phyloP scores from a whole-genome alignment of 768 basidiomycete species.

The Phylloporus sp. region DNA sequence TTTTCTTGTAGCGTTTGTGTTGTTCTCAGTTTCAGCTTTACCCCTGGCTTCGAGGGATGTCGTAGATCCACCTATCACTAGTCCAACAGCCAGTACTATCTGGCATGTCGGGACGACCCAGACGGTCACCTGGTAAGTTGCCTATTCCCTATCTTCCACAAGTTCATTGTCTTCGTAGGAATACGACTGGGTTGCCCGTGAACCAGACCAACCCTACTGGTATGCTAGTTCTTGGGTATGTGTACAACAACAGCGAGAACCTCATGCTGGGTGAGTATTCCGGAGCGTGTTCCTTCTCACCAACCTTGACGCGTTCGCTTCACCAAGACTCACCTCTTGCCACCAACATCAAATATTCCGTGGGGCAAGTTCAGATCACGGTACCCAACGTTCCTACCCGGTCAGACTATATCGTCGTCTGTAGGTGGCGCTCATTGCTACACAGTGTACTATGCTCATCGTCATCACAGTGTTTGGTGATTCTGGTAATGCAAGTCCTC shows the following conservation, averaged over 20 bases:
- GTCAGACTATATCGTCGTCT: conserved; percentile 34
- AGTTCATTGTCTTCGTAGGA: conserved; percentile 28
- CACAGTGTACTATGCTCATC: background rate
- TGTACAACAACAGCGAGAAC: conserved; percentile 28
- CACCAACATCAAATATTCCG: conserved; percentile 29
- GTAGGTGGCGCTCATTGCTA: conserved; percentile 22
- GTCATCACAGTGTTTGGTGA: conserved; percentile 34
- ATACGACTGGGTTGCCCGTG: conserved; percentile 21
- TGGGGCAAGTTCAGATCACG: conserved; percentile 32
- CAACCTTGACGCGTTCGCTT: background rate
- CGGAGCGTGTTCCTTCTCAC: background rate
- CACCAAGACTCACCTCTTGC: conserved; percentile 33
- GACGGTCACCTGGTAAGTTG: conserved; percentile 49
- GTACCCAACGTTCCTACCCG: conserved; percentile 33
- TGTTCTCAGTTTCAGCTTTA: conserved; percentile 24
- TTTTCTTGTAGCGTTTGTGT: conserved; percentile 19
- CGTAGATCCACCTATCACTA: conserved; percentile 45
- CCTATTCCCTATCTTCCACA: conserved; percentile 16
- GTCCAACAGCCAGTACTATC: conserved; percentile 37
- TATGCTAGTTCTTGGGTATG: conserved; percentile 27
- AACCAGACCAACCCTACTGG: conserved; percentile 30
- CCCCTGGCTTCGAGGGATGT: conserved; percentile 42
- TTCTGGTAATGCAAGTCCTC: conserved; percentile 39
- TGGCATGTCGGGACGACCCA: conserved; percentile 44
- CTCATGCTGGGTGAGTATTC: conserved; percentile 27